Evolutionary conservation across 805 yeast genomes (phyloP), one percentile per base, ranked within the genome.

Genomic region (Osmozyma mogii): DNA sequence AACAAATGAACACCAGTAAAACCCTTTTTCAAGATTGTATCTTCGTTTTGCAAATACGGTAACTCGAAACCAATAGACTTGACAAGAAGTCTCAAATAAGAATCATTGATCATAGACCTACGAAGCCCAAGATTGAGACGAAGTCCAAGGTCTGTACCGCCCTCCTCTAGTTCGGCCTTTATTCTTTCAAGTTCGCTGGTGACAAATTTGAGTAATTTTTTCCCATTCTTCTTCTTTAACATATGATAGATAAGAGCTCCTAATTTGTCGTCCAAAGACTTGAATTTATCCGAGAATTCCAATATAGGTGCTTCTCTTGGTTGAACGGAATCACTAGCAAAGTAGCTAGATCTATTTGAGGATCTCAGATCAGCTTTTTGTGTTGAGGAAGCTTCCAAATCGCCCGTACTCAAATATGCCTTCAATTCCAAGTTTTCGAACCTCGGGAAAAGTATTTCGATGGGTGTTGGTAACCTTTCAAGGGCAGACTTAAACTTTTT

Each of bases 401-500:
- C 74, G 15, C 94, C 95, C 5, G 76, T 64, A 20, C 73, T 65
- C 38, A 79, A 66, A 42, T 66, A 89, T 25, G 65, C 58, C 32
- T 53, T 36, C 61, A 57, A 14, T 65, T 58, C 37, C 50, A 68
- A 13, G 54, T 56, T 45, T 61, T 74, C 53, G 49, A 72, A 37
- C 42, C 78, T 61, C 25, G 82, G 72, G 48, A 84, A 84, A 29
- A 85, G 56, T 3, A 89, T 44, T 45, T 85, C 95, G 52, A 75
- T 44, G 67, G 67, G 31, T 68, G 59, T 27, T 71, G 88, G 38
- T 77, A 68, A 42, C 50, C 65, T 14, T 54, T 62, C 33, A 66
- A 60, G 35, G 57, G 67, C 46, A 53, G 57, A 27, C 59, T 72
- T 43, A 77, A 63, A 62, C 38, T 70, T 70, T 31, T 70, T 67